These are phyloP conservation scores for Annulohypoxylon bovei DNA, from an alignment of 495 filamentous ascomycete genomes.

Conservation along the genomic window DNA sequence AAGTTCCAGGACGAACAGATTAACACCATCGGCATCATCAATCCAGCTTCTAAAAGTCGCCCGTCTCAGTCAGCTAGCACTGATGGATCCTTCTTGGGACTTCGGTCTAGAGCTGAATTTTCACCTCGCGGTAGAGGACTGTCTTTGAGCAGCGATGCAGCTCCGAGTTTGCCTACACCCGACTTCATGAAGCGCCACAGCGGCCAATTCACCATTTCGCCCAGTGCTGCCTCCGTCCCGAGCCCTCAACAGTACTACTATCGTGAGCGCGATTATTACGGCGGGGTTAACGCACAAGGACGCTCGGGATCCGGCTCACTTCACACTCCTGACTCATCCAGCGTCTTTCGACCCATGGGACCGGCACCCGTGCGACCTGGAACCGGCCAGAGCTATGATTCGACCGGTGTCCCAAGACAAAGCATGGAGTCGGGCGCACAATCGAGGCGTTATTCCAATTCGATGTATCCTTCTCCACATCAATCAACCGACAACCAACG, in stretches of 20 bases:
- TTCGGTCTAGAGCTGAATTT: conserved; percentile 49
- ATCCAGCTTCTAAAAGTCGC: conserved; percentile 53
- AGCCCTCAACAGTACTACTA: conserved; percentile 62
- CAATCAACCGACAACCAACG: conserved; percentile 54
- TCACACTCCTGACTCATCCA: conserved; percentile 53
- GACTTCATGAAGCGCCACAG: conserved; percentile 67
- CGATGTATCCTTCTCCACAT: conserved; percentile 55
- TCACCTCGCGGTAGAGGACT: conserved; percentile 60
- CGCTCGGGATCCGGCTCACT: conserved; percentile 55
- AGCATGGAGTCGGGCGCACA: conserved; percentile 56
- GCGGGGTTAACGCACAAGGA: conserved; percentile 51
- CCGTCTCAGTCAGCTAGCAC: conserved; percentile 58
- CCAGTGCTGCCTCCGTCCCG: conserved; percentile 54
- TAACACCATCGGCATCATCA: conserved; percentile 59
- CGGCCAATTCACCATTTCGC: conserved; percentile 65
- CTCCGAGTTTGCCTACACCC: conserved; percentile 67
- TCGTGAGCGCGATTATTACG: conserved; percentile 59
- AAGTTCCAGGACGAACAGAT: conserved; percentile 65
- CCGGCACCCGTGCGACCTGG: conserved; percentile 54
- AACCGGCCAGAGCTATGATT: conserved; percentile 63
- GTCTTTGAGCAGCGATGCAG: conserved; percentile 71
- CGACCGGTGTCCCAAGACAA: conserved; percentile 52
- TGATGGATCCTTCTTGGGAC: conserved; percentile 55
- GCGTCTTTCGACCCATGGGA: conserved; percentile 47
- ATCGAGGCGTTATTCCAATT: conserved; percentile 57